Percentiles rank a stretch among this genome's conserved stretches.
Evolutionary conservation across 129 eudicot genomes (phyloP).

Genomic region (Centaurea solstitialis): DNA sequence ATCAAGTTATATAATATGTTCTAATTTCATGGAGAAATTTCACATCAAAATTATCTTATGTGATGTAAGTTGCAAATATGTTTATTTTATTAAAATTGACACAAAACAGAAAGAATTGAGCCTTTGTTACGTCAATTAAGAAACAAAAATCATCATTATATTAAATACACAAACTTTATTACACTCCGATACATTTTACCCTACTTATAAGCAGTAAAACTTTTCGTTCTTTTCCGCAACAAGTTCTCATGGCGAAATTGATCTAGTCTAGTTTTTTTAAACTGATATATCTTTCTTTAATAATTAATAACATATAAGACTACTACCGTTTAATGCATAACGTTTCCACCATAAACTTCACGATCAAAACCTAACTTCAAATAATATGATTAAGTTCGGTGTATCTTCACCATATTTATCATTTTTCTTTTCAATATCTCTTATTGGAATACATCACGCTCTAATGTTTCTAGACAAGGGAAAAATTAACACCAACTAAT

Average conservation of each 20-base stretch:
- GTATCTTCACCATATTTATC: background rate
- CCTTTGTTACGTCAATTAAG: background rate
- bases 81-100: background rate
- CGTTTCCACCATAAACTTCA: background rate
- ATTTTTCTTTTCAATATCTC: background rate
- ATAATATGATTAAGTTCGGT: background rate
- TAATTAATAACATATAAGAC: background rate
- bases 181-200: no score
- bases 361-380: background rate
- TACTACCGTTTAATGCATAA: background rate
- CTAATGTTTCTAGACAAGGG: slow-evolving; percentile 28
- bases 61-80: background rate
- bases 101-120: background rate
- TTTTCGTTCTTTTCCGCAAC: background rate
- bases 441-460: background rate
- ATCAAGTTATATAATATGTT: background rate
- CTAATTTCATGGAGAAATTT: background rate
- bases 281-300: background rate
- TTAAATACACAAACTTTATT: no score
- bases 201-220: background rate
- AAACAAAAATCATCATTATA: background rate
- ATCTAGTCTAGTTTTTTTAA: background rate
- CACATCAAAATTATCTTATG: no score
- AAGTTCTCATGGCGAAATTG: background rate
- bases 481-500: background rate